Conservation (phyloP, 169 alveolate genomes). For the Plasmodium vinckei region DNA sequence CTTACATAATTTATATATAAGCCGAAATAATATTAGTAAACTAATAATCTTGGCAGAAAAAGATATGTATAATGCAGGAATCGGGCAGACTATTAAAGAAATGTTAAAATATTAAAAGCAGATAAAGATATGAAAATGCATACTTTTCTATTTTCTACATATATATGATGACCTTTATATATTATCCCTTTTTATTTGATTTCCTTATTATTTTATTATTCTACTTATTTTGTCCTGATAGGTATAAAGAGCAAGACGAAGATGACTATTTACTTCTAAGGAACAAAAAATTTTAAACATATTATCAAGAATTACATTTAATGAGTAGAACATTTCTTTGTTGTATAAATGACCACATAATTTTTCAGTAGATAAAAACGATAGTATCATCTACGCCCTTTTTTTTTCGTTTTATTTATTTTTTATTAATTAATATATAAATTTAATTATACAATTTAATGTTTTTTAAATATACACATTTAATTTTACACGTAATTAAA, state of each 20-base stretch:
- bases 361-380: no score
- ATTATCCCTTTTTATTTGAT: not conserved
- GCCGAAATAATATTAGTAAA: slow-evolving; percentile 48
- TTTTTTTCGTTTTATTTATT: slow-evolving; percentile 11
- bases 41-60: slow-evolving; percentile 19
- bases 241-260: slow-evolving; percentile 43
- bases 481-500: slow-evolving; percentile 23
- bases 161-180: no score
- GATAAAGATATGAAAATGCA: no score
- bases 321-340: not conserved
- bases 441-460: slow-evolving; percentile 19
- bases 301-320: not conserved
- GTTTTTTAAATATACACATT: slow-evolving; percentile 22
- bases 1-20: slow-evolving; percentile 36
- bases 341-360: not conserved
- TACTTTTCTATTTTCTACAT: no score
- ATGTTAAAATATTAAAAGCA: slow-evolving; percentile 15
- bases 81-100: slow-evolving; percentile 2
- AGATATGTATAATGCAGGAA: not conserved
- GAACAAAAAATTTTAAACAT: slow-evolving; percentile 8
- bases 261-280: slow-evolving; percentile 25
- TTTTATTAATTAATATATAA: slow-evolving; percentile 35
- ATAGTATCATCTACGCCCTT: no score
- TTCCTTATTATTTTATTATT: not conserved
- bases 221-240: not conserved